Conservation (phyloP, 371 early-diverging fungal genomes). For the Choanephora cucurbitarum region DNA sequence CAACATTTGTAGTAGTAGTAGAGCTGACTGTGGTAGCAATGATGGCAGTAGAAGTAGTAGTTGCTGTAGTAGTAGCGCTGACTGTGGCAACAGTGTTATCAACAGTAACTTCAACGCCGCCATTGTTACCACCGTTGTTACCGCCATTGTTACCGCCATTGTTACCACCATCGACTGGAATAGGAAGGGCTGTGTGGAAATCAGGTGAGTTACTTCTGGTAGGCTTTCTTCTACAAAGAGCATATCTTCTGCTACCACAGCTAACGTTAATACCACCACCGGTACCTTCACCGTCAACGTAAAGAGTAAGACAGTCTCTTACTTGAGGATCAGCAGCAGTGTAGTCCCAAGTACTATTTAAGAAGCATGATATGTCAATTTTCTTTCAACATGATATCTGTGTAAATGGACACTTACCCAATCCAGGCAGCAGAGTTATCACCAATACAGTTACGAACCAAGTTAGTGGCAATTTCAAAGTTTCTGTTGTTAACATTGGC, state of each 20-base stretch:
- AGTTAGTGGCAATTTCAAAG: background rate
- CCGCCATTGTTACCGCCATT: no score
- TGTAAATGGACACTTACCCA: background rate
- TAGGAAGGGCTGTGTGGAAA: background rate
- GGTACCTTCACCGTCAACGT: background rate
- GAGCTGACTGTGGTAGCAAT: no score
- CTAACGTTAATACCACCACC: background rate
- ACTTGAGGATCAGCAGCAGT: background rate
- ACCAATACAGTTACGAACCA: background rate
- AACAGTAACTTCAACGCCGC: background rate
- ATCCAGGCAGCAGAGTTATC: background rate
- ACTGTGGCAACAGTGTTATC: no score
- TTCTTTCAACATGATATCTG: no score
- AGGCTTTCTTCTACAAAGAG: background rate
- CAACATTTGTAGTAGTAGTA: no score
- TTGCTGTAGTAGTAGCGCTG: no score
- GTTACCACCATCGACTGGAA: background rate
- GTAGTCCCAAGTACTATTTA: background rate
- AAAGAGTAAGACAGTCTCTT: background rate
- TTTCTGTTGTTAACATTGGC: background rate
- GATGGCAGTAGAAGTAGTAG: no score
- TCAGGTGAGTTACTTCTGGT: background rate
- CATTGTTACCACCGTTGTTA: background rate
- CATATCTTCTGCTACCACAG: background rate
- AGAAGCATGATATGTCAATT: no score